Conservation (phyloP, 805 yeast species). For the Myxozyma vanderwaltii region DNA sequence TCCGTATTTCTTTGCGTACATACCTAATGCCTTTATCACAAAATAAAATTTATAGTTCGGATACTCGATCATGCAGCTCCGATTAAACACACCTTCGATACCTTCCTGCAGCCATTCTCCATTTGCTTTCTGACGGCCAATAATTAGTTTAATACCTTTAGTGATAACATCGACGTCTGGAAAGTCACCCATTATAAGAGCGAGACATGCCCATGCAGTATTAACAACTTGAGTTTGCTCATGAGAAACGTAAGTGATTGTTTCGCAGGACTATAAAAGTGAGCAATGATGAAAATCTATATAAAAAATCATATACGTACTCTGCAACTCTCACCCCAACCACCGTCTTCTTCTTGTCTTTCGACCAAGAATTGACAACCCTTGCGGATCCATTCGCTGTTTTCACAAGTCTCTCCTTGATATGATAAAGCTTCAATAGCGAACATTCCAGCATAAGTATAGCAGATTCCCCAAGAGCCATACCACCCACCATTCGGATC, state of each 20-base stretch:
- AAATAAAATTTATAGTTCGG: constrained; percentile 89
- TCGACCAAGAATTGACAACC: constrained; percentile 85
- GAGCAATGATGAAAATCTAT: neutral
- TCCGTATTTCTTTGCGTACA: constrained; percentile 48
- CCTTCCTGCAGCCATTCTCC: constrained; percentile 89
- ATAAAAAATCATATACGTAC: constrained; percentile 49
- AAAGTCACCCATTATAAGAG: constrained; percentile 74
- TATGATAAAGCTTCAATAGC: constrained; percentile 89
- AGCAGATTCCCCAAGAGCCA: constrained; percentile 98
- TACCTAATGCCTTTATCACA: constrained; percentile 89
- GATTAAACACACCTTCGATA: constrained; percentile 95
- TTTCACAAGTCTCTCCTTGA: constrained; percentile 63
- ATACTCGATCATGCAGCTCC: constrained; percentile 70
- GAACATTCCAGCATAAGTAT: constrained; percentile 95
- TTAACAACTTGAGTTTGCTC: constrained; percentile 68
- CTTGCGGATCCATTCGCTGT: constrained; percentile 59
- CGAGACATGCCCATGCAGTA: constrained; percentile 90
- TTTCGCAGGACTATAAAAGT: constrained; percentile 28
- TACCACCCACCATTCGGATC: constrained; percentile 91
- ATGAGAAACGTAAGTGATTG: constrained; percentile 29
- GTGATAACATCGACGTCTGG: constrained; percentile 67
- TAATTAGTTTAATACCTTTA: constrained; percentile 62
- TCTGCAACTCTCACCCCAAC: constrained; percentile 96
- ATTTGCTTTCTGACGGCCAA: constrained; percentile 63
- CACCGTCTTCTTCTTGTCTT: constrained; percentile 85